These are phyloP conservation scores for Kwoniella sp. DNA, from an alignment of 768 basidiomycete species.

Conservation along the genomic window DNA sequence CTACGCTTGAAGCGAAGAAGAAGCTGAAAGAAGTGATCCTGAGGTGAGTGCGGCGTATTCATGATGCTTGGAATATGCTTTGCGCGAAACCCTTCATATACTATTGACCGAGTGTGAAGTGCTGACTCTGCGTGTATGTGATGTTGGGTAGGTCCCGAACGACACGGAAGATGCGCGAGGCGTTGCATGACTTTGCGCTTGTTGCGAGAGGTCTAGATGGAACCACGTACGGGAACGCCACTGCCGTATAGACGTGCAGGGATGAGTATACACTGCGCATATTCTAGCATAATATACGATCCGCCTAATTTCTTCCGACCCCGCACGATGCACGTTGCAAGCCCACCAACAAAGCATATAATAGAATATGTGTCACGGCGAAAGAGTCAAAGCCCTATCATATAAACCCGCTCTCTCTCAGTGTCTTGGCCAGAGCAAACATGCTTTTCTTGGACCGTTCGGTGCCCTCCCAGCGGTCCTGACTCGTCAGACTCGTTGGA, in stretches of 20 bases:
- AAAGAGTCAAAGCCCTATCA: too few species aligned
- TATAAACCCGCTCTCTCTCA: constrained; percentile 35
- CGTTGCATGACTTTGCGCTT: constrained; percentile 82
- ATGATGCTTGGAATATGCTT: background rate
- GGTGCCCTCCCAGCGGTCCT: constrained; percentile 24
- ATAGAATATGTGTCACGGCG: too few species aligned
- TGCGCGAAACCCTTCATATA: too few species aligned
- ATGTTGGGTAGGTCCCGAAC: constrained; percentile 67
- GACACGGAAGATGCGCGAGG: constrained; percentile 73
- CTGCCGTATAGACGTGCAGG: constrained; percentile 49
- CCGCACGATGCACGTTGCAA: background rate
- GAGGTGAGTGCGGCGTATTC: constrained; percentile 36
- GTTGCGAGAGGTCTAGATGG: constrained; percentile 82
- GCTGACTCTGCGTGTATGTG: too few species aligned
- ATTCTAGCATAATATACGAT: background rate
- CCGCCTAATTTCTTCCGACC: background rate
- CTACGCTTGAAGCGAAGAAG: constrained; percentile 73
- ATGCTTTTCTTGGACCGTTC: constrained; percentile 27
- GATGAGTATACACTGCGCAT: background rate
- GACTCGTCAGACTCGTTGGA: background rate
- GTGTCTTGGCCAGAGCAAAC: constrained; percentile 20
- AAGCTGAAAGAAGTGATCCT: constrained; percentile 61
- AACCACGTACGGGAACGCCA: constrained; percentile 81
- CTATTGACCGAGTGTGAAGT: too few species aligned
- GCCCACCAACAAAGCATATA: background rate